Evolutionary conservation across 495 filamentous ascomycete species (phyloP).

Genomic region (Talaromyces trachyspermus): DNA sequence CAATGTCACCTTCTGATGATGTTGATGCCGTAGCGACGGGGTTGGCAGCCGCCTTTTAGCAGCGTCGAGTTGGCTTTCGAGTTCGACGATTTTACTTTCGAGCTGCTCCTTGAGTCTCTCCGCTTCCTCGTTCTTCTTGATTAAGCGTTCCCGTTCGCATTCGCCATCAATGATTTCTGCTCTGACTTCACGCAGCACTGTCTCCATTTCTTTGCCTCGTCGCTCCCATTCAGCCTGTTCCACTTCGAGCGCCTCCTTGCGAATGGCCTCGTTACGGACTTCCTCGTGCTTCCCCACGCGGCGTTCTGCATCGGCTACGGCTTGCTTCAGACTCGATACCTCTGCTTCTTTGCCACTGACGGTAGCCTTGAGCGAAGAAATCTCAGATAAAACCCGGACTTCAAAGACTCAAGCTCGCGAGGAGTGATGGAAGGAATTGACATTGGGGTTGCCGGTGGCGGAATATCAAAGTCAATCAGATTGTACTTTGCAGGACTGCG

Average conservation of each 20-base stretch:
- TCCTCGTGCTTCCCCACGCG: constrained; percentile 82
- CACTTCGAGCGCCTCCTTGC: constrained; percentile 61
- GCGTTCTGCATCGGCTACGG: constrained; percentile 81
- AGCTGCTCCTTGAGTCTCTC: constrained; percentile 63
- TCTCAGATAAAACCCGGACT: constrained; percentile 84
- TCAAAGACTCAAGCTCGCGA: constrained; percentile 84
- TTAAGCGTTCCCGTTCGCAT: constrained; percentile 65
- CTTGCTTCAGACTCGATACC: constrained; percentile 71
- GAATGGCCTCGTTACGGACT: constrained; percentile 62
- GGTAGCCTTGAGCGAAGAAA: constrained; percentile 80
- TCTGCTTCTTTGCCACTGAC: constrained; percentile 89
- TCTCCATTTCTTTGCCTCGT: constrained; percentile 77
- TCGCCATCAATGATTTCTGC: constrained; percentile 73
- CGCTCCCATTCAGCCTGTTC: constrained; percentile 80
- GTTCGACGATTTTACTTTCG: constrained; percentile 47
- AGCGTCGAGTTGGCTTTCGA: constrained; percentile 64
- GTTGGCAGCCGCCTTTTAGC: constrained; percentile 40
- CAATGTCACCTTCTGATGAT: too few species aligned
- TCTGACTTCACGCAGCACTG: constrained; percentile 65
- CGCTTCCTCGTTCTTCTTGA: constrained; percentile 61
- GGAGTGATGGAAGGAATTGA: constrained; percentile 86
- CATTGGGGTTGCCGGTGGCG: constrained; percentile 80
- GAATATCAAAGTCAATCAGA: constrained; percentile 89
- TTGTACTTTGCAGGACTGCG: constrained; percentile 32
- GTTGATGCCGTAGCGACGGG: constrained; percentile 8